A percentile compares a stretch with the other conserved stretches of the same genome.
phyloP scores from a whole-genome alignment of 2,329 filamentous ascomycete species.

The Colletotrichum plurivorum region DNA sequence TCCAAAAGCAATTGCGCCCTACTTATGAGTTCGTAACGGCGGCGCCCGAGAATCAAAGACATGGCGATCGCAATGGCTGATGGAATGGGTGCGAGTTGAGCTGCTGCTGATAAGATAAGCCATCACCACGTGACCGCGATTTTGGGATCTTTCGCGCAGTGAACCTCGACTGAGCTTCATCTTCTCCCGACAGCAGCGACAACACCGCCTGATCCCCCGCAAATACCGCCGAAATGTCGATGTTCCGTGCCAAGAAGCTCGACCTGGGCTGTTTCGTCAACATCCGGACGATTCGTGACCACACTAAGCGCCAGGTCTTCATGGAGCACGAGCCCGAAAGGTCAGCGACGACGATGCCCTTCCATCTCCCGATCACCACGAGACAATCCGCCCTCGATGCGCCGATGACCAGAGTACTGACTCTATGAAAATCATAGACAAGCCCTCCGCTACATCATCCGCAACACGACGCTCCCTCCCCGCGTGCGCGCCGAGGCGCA shows the following conservation, averaged over 20 bases:
- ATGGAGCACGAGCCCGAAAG: slow-evolving; percentile 89
- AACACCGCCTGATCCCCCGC: slow-evolving; percentile 5
- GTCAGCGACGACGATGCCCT: slow-evolving; percentile 59
- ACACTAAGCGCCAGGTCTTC: slow-evolving; percentile 96
- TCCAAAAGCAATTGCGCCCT: neutral
- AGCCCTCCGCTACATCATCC: slow-evolving; percentile 92
- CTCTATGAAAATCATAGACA: slow-evolving; percentile 70
- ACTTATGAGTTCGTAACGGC: no score
- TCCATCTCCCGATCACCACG: no score
- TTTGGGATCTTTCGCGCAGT: neutral
- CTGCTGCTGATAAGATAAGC: slow-evolving; percentile 12
- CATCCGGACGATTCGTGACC: slow-evolving; percentile 88
- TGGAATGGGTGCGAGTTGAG: no score
- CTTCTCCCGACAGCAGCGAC: slow-evolving; percentile 7
- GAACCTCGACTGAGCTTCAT: slow-evolving; percentile 20
- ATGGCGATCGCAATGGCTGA: no score
- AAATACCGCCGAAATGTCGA: slow-evolving; percentile 73
- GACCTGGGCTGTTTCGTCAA: slow-evolving; percentile 92
- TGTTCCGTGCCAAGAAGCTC: slow-evolving; percentile 91
- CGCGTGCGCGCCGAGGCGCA: slow-evolving; percentile 92
- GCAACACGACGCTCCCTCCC: slow-evolving; percentile 88
- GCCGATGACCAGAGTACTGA: neutral
- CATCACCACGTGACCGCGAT: slow-evolving; percentile 7
- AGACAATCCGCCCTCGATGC: neutral
- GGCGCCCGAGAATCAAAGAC: no score